Base-by-base conservation (phyloP, 495 filamentous ascomycete species). In the Xylaria bambusicola region DNA sequence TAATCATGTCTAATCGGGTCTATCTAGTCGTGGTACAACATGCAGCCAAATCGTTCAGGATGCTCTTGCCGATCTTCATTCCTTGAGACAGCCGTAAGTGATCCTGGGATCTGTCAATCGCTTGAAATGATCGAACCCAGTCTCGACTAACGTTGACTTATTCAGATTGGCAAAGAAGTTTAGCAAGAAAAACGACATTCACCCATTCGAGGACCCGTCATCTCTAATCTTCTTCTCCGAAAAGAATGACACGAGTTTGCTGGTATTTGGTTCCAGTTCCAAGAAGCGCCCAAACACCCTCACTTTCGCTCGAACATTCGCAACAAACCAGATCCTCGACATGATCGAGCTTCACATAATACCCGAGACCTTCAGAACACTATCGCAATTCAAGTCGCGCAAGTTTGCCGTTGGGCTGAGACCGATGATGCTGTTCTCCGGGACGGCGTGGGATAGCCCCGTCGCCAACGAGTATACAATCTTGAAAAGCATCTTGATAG, bases 231-330 rank as follows among this genome's bases (percentile, higher is more conserved):
- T 98, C 79, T 89, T 98, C 77, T 87, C 86, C 61, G 85, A 91
- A 67, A 98, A 98, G 80, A 98, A 98, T 71, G 94, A 98, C 75
- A 85, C 90, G 64, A 86, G 86, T 5, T 71, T 94, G 20, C 61
- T 80, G 17, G 83, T 93, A 53, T 93, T 94, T 66, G 90, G 85
- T 24, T 87, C 83, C 70, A 86, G 87, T 76, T 88, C 78, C 72
- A 98, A 98, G 82, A 98, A 98, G 79, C 84, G 94, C 17, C 94
- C 93, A 9, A 91, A 98, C 72, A 87, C 84, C 58, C 71, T 98
- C 64, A 97, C 91, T 1, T 74, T 97, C n/a, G 77, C 85, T 27
- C 85, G 94, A 50, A 88, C 87, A 17, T 98, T 96, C 69, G 81
- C 85, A 70, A 13, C 38, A 2, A 80, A 88, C 74, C 89, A 91